phyloP scores from a whole-genome alignment of 495 filamentous ascomycete species.

The Delitschia confertaspora region DNA sequence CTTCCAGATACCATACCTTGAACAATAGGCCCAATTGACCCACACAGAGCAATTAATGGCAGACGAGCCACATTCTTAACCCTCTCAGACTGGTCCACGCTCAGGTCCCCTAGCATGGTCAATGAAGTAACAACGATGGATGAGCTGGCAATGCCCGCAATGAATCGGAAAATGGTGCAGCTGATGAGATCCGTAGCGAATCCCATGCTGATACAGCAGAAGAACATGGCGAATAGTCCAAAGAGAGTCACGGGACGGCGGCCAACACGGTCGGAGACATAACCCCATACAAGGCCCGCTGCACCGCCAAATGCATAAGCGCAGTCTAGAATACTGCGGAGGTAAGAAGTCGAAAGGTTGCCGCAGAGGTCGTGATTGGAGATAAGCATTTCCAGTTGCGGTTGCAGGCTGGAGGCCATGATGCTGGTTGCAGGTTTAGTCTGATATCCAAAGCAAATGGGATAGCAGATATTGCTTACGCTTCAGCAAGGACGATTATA shows the following conservation, averaged over 20 bases:
- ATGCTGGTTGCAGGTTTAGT: conserved; percentile 27
- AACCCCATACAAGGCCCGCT: conserved; percentile 39
- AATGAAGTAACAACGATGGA: conserved; percentile 35
- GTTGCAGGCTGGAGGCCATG: conserved; percentile 40
- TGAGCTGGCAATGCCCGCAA: conserved; percentile 37
- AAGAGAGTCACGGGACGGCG: conserved; percentile 35
- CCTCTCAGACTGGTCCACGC: conserved; percentile 31
- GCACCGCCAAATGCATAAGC: conserved; percentile 42
- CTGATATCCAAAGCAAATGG: background rate
- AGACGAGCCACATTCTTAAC: conserved; percentile 38
- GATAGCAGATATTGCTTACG: conserved; percentile 11
- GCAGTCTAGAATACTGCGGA: conserved; percentile 39
- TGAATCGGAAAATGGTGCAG: conserved; percentile 38
- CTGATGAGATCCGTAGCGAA: conserved; percentile 36
- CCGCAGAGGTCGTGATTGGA: conserved; percentile 37
- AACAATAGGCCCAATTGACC: conserved; percentile 38
- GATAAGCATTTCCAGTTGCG: conserved; percentile 40
- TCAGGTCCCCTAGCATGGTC: conserved; percentile 42
- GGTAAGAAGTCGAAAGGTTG: conserved; percentile 37
- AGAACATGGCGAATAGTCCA: conserved; percentile 35
- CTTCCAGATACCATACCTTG: conserved; percentile 30
- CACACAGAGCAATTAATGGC: conserved; percentile 38
- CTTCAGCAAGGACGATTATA: conserved; percentile 31
- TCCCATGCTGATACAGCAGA: conserved; percentile 39
- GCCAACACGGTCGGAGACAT: conserved; percentile 36